Conservation (phyloP, 768 basidiomycete species). For the Tricholoma flavovirens region DNA sequence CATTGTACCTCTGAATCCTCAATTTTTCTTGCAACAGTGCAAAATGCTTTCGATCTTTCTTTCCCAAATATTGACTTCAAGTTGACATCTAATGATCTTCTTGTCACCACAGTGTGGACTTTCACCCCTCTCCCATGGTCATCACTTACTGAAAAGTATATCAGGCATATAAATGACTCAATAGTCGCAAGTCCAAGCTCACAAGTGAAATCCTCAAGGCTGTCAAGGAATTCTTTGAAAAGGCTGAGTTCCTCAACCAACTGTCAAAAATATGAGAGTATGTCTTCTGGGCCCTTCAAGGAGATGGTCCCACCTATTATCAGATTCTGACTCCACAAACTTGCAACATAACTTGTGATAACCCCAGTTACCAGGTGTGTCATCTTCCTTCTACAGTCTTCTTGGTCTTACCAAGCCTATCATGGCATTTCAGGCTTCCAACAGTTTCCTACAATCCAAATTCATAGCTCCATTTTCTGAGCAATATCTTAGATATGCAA, state of each 20-base stretch:
- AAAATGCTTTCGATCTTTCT: conserved; percentile 8
- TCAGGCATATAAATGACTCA: too few species aligned
- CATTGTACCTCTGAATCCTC: conserved; percentile 11
- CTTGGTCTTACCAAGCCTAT: background rate
- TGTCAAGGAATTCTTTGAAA: too few species aligned
- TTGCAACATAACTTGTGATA: background rate
- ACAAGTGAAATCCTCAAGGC: too few species aligned
- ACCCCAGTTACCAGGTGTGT: conserved; percentile 2
- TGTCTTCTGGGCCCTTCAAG: too few species aligned
- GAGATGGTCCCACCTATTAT: too few species aligned
- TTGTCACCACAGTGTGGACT: background rate
- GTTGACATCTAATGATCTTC: background rate
- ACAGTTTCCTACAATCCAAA: conserved; percentile 6
- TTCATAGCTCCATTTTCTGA: conserved; percentile 4
- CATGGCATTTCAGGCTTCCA: conserved; percentile 1
- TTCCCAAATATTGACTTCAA: conserved; percentile 8
- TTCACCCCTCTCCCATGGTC: too few species aligned
- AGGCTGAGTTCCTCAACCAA: too few species aligned
- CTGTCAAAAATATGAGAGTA: too few species aligned
- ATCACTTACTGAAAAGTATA: too few species aligned
- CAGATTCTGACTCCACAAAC: conserved; percentile 5
- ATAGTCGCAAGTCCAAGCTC: too few species aligned
- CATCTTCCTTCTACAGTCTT: background rate
- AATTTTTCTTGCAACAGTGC: conserved; percentile 7
- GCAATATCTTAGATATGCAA: conserved; percentile 4